These are phyloP conservation scores for Alternaria ethzedia DNA, from an alignment of 2,329 filamentous ascomycete species.

Conservation along the genomic window DNA sequence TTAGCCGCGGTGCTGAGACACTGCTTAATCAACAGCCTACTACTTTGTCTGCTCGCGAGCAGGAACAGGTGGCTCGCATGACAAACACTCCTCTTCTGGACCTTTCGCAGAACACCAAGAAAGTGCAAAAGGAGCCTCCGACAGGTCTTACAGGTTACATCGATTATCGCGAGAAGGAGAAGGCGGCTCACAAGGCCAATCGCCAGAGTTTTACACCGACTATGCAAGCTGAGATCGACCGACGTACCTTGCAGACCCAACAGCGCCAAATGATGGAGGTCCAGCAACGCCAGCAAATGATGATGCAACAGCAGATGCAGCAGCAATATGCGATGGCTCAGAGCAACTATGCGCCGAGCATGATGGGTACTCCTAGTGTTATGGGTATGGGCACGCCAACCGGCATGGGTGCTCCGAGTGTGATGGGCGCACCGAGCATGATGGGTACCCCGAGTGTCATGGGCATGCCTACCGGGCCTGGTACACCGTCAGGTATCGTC, in stretches of 20 bases:
- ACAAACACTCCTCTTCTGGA: constrained; percentile 79
- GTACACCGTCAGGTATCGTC: constrained; percentile 22
- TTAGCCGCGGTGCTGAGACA: constrained; percentile 60
- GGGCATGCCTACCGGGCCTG: constrained; percentile 22
- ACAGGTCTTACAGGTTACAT: constrained; percentile 77
- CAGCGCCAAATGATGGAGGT: constrained; percentile 33
- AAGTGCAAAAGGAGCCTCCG: constrained; percentile 49
- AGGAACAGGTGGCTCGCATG: constrained; percentile 83
- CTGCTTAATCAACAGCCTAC: constrained; percentile 61
- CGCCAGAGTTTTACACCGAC: constrained; percentile 33
- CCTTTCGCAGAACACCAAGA: constrained; percentile 60
- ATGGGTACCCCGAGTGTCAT: constrained; percentile 33
- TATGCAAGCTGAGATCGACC: constrained; percentile 47
- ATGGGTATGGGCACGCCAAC: constrained; percentile 26
- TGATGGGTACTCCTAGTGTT: constrained; percentile 30
- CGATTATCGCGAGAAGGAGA: constrained; percentile 79
- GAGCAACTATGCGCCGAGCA: constrained; percentile 28
- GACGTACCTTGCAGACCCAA: constrained; percentile 41
- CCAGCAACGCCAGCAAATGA: constrained; percentile 32
- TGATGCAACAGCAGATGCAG: constrained; percentile 35
- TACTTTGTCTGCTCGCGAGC: constrained; percentile 82
- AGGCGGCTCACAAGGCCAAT: constrained; percentile 47
- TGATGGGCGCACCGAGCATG: constrained; percentile 30
- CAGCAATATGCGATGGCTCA: constrained; percentile 34
- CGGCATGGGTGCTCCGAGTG: constrained; percentile 18